Evolutionary conservation across 768 basidiomycete species (phyloP).

Genomic region (Russula virescens): DNA sequence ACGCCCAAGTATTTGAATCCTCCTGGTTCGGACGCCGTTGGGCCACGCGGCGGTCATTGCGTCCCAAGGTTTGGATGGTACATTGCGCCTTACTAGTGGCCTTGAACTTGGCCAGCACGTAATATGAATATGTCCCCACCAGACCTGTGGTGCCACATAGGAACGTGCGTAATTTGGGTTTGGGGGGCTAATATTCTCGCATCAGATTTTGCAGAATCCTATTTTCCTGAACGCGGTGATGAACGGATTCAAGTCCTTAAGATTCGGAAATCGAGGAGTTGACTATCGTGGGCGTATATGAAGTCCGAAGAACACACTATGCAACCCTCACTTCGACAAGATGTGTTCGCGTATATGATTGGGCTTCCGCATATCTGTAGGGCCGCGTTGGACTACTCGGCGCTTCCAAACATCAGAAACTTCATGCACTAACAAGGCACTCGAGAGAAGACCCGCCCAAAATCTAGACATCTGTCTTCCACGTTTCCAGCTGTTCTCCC

Average conservation of each 20-base stretch:
- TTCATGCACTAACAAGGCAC: neutral
- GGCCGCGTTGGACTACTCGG: neutral
- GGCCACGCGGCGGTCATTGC: neutral
- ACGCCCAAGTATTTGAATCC: neutral
- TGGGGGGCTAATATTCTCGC: neutral
- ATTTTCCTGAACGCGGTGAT: neutral
- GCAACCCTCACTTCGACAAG: neutral
- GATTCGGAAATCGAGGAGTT: neutral
- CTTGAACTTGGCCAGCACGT: neutral
- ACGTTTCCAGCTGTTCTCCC: too few species aligned
- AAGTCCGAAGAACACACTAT: neutral
- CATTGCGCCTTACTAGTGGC: neutral
- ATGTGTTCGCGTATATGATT: neutral
- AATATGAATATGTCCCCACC: neutral
- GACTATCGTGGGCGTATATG: neutral
- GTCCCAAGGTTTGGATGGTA: neutral
- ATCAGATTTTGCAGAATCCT: neutral
- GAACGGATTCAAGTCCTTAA: neutral
- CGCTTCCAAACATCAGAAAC: neutral
- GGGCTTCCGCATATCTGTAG: neutral
- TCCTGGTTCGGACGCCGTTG: too few species aligned
- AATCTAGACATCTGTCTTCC: neutral
- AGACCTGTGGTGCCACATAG: neutral
- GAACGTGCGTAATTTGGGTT: neutral
- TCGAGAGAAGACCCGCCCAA: neutral